Evolutionary conservation across 2,329 filamentous ascomycete species (phyloP).

Genomic region (Sclerotinia glacialis): DNA sequence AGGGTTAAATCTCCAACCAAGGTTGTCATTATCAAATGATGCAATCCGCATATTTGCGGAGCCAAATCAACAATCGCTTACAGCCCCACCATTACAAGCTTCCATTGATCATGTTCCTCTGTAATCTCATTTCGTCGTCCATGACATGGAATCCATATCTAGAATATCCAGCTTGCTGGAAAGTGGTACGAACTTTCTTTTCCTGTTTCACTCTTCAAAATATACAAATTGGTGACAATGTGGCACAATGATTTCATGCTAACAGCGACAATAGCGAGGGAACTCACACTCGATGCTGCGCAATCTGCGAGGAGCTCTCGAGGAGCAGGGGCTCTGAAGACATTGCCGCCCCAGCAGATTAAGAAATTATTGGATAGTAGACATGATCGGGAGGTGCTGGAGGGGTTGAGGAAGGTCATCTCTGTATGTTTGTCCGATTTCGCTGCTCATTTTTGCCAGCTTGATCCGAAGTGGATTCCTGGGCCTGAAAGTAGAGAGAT

Average conservation of each 20-base stretch:
- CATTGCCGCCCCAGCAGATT: conserved; percentile 76
- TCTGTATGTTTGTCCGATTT: conserved; percentile 56
- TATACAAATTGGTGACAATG: neutral
- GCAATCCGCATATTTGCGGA: conserved; percentile 19
- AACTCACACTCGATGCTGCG: conserved; percentile 95
- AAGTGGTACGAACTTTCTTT: conserved; percentile 62
- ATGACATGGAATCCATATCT: conserved; percentile 92
- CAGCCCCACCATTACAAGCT: conserved; percentile 32
- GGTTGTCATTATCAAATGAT: conserved; percentile 16
- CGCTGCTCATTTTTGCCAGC: neutral
- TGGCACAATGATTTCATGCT: conserved; percentile 25
- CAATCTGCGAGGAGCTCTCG: conserved; percentile 73
- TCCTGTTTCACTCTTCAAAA: neutral
- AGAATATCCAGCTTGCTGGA: conserved; percentile 92
- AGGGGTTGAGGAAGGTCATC: conserved; percentile 84
- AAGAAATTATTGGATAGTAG: conserved; percentile 94
- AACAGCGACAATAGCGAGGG: conserved; percentile 64
- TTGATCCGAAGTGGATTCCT: conserved; percentile 1
- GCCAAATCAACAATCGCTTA: conserved; percentile 31
- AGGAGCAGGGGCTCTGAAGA: conserved; percentile 52
- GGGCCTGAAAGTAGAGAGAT: neutral
- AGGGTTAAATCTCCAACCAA: neutral
- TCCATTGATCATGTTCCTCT: conserved; percentile 29
- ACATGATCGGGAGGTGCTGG: conserved; percentile 87
- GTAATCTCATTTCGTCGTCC: conserved; percentile 24